Evolutionary conservation across 208 protist species (phyloP), one percentile per base, ranked within the genome.

Genomic region (Leptomonas seymouri): DNA sequence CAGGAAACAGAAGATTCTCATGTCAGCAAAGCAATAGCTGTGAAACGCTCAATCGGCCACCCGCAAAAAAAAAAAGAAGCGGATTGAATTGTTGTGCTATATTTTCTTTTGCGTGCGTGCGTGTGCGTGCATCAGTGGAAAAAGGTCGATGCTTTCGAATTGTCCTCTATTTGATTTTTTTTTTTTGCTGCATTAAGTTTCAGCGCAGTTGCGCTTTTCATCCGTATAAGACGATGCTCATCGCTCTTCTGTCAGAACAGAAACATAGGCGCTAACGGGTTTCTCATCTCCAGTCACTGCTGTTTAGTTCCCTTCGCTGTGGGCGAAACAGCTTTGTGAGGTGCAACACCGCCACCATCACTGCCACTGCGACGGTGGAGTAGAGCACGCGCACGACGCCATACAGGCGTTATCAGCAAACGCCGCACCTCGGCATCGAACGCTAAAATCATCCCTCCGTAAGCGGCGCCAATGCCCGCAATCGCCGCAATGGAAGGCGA

Each of bases 391-490:
- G 72, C 7, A 27, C 48, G 42, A 3, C 54, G 16, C 69, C 53
- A 57, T 25, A 59, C 67, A n/a, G 67, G 63, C 20, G 31, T n/a
- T 14, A 67, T 11, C 23, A 76, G 46, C 42, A 81, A 48, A 14
- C 46, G 49, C n/a, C 78, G 66, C 53, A 87, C 68, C 44, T 82
- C 78, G 16, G 46, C 28, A 39, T 87, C 82, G 12, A 58, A 67
- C n/a, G 18, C 34, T 7, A 81, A 54, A 39, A 87, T 57, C 3
- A 71, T 55, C 12, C 59, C 67, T 3, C 58, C 65, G 65, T 84
- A 87, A 44, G 57, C 25, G 25, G 72, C 25, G 9, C 63, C 63
- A 5, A 68, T 28, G 0, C 34, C 57, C 4, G 54, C 48, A 34
- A 80, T 28, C 7, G 57, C 15, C 18, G 70, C 46, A 20, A 73